Conservation (phyloP, 768 basidiomycete species). For the Tylopilus vinaceipallidus region DNA sequence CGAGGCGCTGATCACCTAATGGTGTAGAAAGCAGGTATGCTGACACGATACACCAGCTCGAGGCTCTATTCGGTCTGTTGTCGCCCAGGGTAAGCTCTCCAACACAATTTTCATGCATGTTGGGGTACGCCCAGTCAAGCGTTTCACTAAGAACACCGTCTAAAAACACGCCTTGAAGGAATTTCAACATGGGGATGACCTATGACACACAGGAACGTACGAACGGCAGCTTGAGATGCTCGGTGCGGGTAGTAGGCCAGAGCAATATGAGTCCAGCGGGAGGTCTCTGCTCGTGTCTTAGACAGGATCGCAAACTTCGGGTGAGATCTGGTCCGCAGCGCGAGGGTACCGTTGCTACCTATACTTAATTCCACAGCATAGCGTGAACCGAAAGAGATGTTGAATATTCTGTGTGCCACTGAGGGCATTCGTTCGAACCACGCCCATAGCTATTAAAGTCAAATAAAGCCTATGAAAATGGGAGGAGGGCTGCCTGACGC, state of each 20-base stretch:
- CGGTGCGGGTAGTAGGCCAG: conserved; percentile 65
- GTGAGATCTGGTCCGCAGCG: conserved; percentile 41
- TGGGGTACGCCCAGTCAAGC: conserved; percentile 64
- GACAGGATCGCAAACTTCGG: conserved; percentile 43
- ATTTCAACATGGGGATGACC: not conserved
- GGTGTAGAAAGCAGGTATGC: conserved; percentile 59
- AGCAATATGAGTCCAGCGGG: conserved; percentile 71
- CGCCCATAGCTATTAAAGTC: conserved; percentile 41
- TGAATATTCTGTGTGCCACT: conserved; percentile 36
- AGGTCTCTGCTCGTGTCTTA: conserved; percentile 46
- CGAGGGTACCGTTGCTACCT: conserved; percentile 55
- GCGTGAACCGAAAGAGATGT: conserved; percentile 31
- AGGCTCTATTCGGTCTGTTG: conserved; percentile 34
- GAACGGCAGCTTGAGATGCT: conserved; percentile 53
- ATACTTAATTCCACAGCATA: conserved; percentile 46
- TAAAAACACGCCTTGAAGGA: conserved; percentile 59
- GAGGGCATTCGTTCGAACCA: conserved; percentile 45
- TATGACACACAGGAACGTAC: conserved; percentile 38
- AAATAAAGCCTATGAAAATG: not conserved
- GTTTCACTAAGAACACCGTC: conserved; percentile 70
- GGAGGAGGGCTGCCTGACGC: not conserved
- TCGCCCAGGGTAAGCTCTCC: conserved; percentile 60
- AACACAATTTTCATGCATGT: conserved; percentile 35
- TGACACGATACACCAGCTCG: conserved; percentile 66
- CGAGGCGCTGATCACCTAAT: conserved; percentile 48